phyloP scores from a whole-genome alignment of 345 rosid species.

The Passiflora organensis region DNA sequence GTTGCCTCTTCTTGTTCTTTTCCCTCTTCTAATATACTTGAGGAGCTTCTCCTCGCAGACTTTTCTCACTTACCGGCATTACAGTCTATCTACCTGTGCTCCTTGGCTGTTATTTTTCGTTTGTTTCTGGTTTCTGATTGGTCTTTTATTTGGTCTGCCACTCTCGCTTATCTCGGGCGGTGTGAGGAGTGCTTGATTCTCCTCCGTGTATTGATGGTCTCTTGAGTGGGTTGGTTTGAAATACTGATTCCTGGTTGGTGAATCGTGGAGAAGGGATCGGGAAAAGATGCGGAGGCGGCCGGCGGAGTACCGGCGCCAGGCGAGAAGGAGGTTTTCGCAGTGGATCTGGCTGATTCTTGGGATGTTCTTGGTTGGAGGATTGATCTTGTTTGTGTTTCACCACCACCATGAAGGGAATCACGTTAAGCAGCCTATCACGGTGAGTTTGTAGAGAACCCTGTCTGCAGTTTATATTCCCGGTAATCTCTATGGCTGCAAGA shows the following conservation, averaged over 20 bases:
- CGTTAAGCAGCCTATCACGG: constrained; percentile 12
- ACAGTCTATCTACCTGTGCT: no score
- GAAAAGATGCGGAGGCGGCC: constrained; percentile 89
- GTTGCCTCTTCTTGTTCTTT: constrained; percentile 3
- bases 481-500: no score
- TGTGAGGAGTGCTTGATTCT: no score
- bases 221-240: constrained; percentile 2
- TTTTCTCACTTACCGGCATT: no score
- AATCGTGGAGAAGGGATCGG: constrained; percentile 37
- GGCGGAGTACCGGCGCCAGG: constrained; percentile 92
- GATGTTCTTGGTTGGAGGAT: constrained; percentile 62
- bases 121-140: no score
- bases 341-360: constrained; percentile 84
- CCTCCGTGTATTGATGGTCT: not conserved
- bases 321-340: constrained; percentile 70
- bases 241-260: constrained; percentile 31
- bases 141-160: no score
- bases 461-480: not conserved
- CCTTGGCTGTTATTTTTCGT: no score
- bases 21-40: not conserved
- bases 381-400: constrained; percentile 72
- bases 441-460: not conserved
- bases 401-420: constrained; percentile 79
- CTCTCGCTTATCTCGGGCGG: no score
- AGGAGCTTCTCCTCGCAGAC: no score